Evolutionary conservation across 164 flowering plant species (phyloP).

Genomic region (Houttuynia cordata): DNA sequence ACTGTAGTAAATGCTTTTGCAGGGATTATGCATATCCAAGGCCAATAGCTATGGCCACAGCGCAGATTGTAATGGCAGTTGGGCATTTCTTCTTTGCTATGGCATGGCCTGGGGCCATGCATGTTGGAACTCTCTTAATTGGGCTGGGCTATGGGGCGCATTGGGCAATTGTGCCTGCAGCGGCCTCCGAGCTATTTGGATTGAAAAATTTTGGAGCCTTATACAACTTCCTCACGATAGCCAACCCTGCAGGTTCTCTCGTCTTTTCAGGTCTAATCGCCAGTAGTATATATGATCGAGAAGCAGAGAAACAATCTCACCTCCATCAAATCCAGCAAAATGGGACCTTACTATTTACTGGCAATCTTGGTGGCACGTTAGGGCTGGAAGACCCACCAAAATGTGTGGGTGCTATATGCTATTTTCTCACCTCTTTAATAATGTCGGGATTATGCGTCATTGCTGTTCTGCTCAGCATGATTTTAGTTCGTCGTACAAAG

Average conservation of each 20-base stretch:
- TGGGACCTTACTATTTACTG: slow-evolving; percentile 12
- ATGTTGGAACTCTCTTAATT: slow-evolving; percentile 66
- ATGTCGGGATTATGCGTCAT: slow-evolving; percentile 78
- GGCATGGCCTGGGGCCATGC: slow-evolving; percentile 92
- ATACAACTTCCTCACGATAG: slow-evolving; percentile 85
- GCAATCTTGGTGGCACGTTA: slow-evolving; percentile 10
- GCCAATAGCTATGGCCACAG: slow-evolving; percentile 66
- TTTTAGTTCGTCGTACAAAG: slow-evolving; percentile 73
- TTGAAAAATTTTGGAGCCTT: slow-evolving; percentile 83
- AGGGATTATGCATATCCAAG: slow-evolving; percentile 91
- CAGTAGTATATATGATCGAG: slow-evolving; percentile 70
- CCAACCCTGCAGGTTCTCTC: slow-evolving; percentile 83
- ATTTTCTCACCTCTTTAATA: slow-evolving; percentile 64
- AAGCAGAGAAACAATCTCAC: slow-evolving; percentile 83
- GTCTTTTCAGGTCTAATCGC: slow-evolving; percentile 83
- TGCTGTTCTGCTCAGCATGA: slow-evolving; percentile 65
- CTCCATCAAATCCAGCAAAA: slow-evolving; percentile 9
- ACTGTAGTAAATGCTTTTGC: not conserved
- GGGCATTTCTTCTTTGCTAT: slow-evolving; percentile 75
- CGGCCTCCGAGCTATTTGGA: slow-evolving; percentile 95
- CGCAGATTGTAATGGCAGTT: slow-evolving; percentile 65
- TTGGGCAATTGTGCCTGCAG: slow-evolving; percentile 94
- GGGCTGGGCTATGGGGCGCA: slow-evolving; percentile 99
- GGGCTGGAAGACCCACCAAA: slow-evolving; percentile 38
- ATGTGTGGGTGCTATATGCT: slow-evolving; percentile 76